Evolutionary conservation across 768 basidiomycete species (phyloP), one percentile per base, ranked within the genome.

Genomic region (Collybia sordida): DNA sequence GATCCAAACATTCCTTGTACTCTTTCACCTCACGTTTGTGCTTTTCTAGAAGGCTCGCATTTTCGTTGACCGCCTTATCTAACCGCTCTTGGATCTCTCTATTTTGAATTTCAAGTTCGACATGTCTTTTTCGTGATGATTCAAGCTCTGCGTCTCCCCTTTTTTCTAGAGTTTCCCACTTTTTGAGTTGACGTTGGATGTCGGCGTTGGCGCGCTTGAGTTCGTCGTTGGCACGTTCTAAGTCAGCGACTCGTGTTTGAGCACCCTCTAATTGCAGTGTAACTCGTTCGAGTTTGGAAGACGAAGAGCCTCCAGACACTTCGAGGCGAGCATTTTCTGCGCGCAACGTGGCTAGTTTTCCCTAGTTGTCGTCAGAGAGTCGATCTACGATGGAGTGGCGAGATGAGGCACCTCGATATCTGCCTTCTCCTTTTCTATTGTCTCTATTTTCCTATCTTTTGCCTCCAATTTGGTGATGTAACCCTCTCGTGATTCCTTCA

Each of bases 151-250:
- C 78, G 9, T 77, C 82, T 41, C 82, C 86, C 42, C 80, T 82
- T 22, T 70, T 82, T 58, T 90, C 89, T 15, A 88, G 64, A 22
- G 64, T 75, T 58, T 86, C 75, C 86, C 86, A 89, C 59, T 84
- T 81, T 36, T 79, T 78, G 7, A 90, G 68, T 56, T 91, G 88
- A 14, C 77, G 75, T 43, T 78, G 75, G 31, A 89, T 68, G 36
- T 85, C 78, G 4, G 67, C 65, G 42, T 77, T 78, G 8, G 74
- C 73, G 5, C 81, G 78, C 51, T 81, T 78, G 19, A 81, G 72
- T 35, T 88, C 85, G 36, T 80, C 77, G 47, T 83, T 78, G 27
- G 71, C 61, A 39, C 74, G 75, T 51, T 85, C 75, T 31, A 88
- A 72, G 24, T 85, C 83, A 0, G 71, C 66, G 35, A 75, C 71